Base-by-base conservation (phyloP, 495 filamentous ascomycete species). In the Penicillium herquei region DNA sequence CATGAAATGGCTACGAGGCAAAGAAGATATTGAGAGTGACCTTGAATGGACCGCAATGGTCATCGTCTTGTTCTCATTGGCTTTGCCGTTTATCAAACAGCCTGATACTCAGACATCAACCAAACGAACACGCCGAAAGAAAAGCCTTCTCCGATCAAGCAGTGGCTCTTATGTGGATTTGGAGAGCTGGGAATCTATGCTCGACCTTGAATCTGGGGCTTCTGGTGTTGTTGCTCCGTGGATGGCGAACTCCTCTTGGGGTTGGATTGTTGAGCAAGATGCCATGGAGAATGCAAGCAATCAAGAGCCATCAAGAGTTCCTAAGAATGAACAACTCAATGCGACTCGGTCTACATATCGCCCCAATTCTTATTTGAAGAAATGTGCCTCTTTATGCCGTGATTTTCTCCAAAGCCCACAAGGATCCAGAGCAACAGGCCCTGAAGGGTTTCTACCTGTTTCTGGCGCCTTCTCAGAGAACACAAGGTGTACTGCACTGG, bases 21-120 rank as follows among this genome's bases (percentile, higher is more conserved):
- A 77, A 43, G 77, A 80, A 9, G 67, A 69, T 7, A 65, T 73
- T n/a, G 71, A 76, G 17, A 73, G 69, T 32, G 81, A 92, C 52
- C 44, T 73, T 3, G 92, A 97, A 63, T 96, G 90, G 91, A 89
- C 86, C 8, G 86, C 88, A 5, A 72, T 90, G 46, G 83, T 90
- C 6, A 77, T 94, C 44, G 79, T 87, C 4, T 61, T 96, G 2
- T 85, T 95, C 57, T 79, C 78, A 12, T 73, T 89, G 62, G 82
- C 80, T 13, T 61, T 84, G 33, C 74, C 74, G 13, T 82, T 77
- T 49, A 74, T 85, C 35, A 57, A 73, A 16, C 63, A 57, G 59
- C 55, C 66, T n/a, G 61, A 59, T 40, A 34, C 67, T n/a, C 71
- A 62, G 35, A 63, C 64, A 17, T 61, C 74, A 49, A 72, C 67